These are phyloP conservation scores for Inonotus hispidus DNA, from an alignment of 1,284 basidiomycete genomes.

Conservation along the genomic window DNA sequence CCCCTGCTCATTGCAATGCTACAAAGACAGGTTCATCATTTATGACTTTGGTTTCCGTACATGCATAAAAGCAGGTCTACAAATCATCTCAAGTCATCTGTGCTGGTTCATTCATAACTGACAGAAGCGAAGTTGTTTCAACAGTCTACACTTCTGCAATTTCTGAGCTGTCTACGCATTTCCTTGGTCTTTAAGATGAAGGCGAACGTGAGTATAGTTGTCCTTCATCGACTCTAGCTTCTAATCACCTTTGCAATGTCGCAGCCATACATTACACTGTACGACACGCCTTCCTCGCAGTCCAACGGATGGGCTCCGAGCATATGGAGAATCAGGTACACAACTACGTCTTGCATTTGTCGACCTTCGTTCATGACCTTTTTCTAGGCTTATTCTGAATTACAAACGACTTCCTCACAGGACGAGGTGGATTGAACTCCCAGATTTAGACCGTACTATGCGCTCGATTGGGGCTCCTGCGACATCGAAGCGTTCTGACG, in stretches of 20 bases:
- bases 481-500: conserved; percentile 46
- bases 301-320: conserved; percentile 67
- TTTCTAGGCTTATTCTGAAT: conserved; percentile 58
- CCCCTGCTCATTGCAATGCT: neutral
- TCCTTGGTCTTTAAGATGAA: conserved; percentile 14
- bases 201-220: conserved; percentile 7
- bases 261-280: conserved; percentile 53
- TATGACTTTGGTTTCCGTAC: neutral
- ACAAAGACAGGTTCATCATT: conserved; percentile 9
- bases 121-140: conserved; percentile 1
- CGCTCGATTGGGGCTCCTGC: conserved; percentile 54
- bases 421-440: conserved; percentile 64
- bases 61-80: conserved; percentile 12
- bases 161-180: conserved; percentile 3
- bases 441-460: conserved; percentile 57
- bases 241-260: conserved; percentile 20
- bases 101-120: neutral
- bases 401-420: conserved; percentile 63
- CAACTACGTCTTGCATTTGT: neutral
- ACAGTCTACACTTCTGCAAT: neutral
- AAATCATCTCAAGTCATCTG: conserved; percentile 17
- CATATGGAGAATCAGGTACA: conserved; percentile 52
- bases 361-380: neutral
- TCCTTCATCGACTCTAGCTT: neutral
- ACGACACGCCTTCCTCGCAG: conserved; percentile 51